Base-by-base conservation (phyloP, 1,139 yeast genomes). In the Hansenula lynferdii region DNA sequence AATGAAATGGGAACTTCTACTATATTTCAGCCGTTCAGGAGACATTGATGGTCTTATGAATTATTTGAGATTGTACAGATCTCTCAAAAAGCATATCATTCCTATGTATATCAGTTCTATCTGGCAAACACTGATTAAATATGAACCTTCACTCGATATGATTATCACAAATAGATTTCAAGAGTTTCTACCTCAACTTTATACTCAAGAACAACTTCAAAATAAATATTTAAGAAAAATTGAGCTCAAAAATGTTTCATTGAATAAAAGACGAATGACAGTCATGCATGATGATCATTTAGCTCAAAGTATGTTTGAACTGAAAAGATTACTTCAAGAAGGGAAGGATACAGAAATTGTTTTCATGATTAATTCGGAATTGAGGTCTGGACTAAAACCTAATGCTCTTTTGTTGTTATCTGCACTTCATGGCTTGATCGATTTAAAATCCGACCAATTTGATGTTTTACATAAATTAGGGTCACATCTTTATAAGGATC, bases 351-450 rank as follows among this genome's bases (percentile, higher is more conserved):
- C 28, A 3, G 40, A 33, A 12, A 27, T 52, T 10, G 25, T 49
- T 18, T 18, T 25, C 2, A 15, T 39, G 18, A 36, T 52, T 9
- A 44, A 45, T 18, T 44, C 45, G 10, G 27, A 25, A 5, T 29
- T 49, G 1, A 40, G 57, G n/a, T 43, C 37, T 3, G 55, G 54
- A 9, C 41, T 37, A 5, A 42, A 45, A 20, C 56, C 54, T 16
- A 34, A 45, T 4, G 16, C 42, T 7, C 34, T 21, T 3, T 25
- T 47, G 15, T 26, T 51, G 5, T 22, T 28, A 4, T 7, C 6
- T 6, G 38, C 47, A 8, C 25, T 51, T 19, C 34, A 35, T 15
- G 35, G 40, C 0, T 26, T 50, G 19, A 25, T 43, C 11, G 19
- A 26, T 4, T 20, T 45, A 27, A 28, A 37, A 9, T 50, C 54